Percentiles rank a stretch among this genome's conserved stretches.
Evolutionary conservation across 768 basidiomycete genomes (phyloP).

Genomic region (Termitomyces sp.): DNA sequence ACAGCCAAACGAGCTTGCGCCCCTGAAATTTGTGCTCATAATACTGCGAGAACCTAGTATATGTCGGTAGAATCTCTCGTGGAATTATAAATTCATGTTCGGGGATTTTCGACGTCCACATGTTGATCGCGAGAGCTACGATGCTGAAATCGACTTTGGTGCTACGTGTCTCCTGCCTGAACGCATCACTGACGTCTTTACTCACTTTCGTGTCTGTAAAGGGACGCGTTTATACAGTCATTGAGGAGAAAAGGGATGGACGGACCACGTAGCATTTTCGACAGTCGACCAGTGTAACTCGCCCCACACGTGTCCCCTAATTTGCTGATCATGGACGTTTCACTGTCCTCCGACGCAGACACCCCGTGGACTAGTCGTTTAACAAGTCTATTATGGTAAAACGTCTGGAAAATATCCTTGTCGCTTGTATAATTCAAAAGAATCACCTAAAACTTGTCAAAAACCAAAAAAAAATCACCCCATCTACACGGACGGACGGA

Average conservation of each 20-base stretch:
- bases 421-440: constrained; percentile 98
- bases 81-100: constrained; percentile 88
- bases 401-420: constrained; percentile 98
- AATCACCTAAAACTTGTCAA: constrained; percentile 71
- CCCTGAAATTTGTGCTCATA: constrained; percentile 90
- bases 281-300: constrained; percentile 94
- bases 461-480: not conserved
- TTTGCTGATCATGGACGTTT: constrained; percentile 97
- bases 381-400: constrained; percentile 92
- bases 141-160: constrained; percentile 88
- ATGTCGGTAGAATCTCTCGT: constrained; percentile 78
- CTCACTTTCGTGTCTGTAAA: constrained; percentile 85
- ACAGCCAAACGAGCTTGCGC: constrained; percentile 95
- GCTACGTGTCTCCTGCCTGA: constrained; percentile 91
- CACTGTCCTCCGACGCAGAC: constrained; percentile 94
- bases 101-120: constrained; percentile 90
- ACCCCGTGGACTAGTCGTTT: constrained; percentile 89
- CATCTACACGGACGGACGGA: not conserved
- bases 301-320: constrained; percentile 95
- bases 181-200: constrained; percentile 92
- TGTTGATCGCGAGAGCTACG: constrained; percentile 93
- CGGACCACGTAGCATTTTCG: constrained; percentile 94
- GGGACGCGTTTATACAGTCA: not conserved
- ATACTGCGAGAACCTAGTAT: constrained; percentile 89
- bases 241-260: not conserved